A percentile compares a stretch with the other conserved stretches of the same genome.
Evolutionary conservation across 768 basidiomycete genomes (phyloP).

Genomic region (Tricholoma terreum): DNA sequence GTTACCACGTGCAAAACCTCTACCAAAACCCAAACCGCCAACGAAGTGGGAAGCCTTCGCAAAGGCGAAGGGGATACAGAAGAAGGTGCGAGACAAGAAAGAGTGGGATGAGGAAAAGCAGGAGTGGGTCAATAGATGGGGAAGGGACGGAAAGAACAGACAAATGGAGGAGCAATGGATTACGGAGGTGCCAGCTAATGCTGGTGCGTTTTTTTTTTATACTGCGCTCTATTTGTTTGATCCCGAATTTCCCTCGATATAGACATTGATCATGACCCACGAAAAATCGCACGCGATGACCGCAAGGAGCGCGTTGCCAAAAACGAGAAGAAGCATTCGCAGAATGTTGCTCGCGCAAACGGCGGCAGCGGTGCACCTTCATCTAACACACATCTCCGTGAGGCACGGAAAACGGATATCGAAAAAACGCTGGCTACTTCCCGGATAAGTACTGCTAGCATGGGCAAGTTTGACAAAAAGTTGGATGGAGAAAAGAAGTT

Average conservation of each 20-base stretch:
- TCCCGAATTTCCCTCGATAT: not conserved
- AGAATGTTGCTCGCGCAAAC: conserved; percentile 63
- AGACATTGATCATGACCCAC: conserved; percentile 84
- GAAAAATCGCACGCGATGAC: conserved; percentile 67
- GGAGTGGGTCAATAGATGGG: conserved; percentile 92
- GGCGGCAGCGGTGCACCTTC: too few species aligned
- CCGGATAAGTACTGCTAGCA: conserved; percentile 84
- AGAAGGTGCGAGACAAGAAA: conserved; percentile 72
- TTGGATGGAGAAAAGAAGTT: conserved; percentile 91
- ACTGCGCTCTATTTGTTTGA: not conserved
- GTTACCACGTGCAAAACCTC: conserved; percentile 87
- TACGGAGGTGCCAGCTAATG: conserved; percentile 83
- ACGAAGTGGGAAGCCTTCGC: conserved; percentile 99
- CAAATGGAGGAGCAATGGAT: conserved; percentile 87
- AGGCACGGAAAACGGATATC: conserved; percentile 66
- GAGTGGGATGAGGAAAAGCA: conserved; percentile 95
- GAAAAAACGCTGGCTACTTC: conserved; percentile 74
- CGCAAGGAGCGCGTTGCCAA: conserved; percentile 82
- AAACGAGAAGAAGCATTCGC: conserved; percentile 73
- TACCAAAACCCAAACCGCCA: conserved; percentile 87
- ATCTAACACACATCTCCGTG: conserved; percentile 30
- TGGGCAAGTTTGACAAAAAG: conserved; percentile 91
- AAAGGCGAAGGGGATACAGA: conserved; percentile 87
- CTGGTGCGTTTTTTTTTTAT: conserved; percentile 51
- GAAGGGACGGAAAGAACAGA: conserved; percentile 85